phyloP scores from a whole-genome alignment of 2,329 filamentous ascomycete species.

The Thelonectria rubi region DNA sequence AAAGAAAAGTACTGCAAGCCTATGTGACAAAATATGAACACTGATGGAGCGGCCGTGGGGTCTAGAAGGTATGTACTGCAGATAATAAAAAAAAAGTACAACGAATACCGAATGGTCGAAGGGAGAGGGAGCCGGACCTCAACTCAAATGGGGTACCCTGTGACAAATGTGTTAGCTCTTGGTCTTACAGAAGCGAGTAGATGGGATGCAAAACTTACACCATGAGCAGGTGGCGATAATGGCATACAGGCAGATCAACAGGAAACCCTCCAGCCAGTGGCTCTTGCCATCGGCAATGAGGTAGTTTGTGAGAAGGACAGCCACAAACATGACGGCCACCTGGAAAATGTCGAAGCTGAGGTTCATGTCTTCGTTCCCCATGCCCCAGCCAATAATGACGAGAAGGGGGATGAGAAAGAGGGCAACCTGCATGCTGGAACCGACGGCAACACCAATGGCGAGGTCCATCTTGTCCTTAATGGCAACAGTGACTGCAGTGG shows the following conservation, averaged over 20 bases:
- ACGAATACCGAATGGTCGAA: not conserved
- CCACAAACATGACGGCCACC: conserved; percentile 84
- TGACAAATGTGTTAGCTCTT: not conserved
- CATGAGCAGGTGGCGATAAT: conserved; percentile 78
- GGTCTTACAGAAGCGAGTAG: not conserved
- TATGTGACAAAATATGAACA: not conserved
- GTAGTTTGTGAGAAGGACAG: conserved; percentile 86
- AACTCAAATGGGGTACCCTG: conserved; percentile 31
- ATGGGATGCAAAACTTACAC: conserved; percentile 56
- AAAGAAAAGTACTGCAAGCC: not conserved
- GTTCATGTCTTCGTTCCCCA: conserved; percentile 77
- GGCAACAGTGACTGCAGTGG: conserved; percentile 81
- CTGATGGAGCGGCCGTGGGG: not conserved
- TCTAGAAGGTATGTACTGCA: conserved; percentile 7
- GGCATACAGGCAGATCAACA: conserved; percentile 79
- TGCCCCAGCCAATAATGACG: conserved; percentile 81
- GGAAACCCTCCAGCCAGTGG: conserved; percentile 81
- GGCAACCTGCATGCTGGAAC: conserved; percentile 82
- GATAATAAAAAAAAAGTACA: not conserved
- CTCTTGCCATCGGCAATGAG: conserved; percentile 84
- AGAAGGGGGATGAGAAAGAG: conserved; percentile 81
- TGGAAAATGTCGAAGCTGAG: conserved; percentile 91
- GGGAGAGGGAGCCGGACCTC: not conserved
- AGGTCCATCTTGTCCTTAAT: conserved; percentile 88
- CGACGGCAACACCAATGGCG: conserved; percentile 81